Base-by-base conservation (phyloP, 169 alveolate genomes). In the Cryptosporidium tyzzeri region DNA sequence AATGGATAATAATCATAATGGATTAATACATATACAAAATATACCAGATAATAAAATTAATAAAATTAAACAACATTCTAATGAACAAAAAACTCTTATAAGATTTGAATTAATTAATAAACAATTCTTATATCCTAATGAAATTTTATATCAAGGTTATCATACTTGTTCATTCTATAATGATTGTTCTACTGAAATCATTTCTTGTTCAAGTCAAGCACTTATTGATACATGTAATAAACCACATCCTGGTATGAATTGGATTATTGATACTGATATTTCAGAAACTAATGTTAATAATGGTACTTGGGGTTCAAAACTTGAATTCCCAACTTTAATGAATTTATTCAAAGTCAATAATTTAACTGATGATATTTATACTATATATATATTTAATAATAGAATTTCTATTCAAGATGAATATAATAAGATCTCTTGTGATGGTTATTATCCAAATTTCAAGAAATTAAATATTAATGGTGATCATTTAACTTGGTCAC, bases 271-370 rank as follows among this genome's bases (percentile, higher is more conserved):
- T 21, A 58, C 62, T 16, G 70, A 73, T 7, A 73, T 73, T 26
- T 53, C 86, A 12, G 70, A 73, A 23, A 73, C 71, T 21, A 53
- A 73, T 31, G 86, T 73, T 3, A 73, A 73, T 41, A 73, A 73
- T 58, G 86, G 86, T 51, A 73, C 86, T 3, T 73, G 86, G 86
- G 71, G 71, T 14, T 26, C 71, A 5, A 7, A 29, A 23, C 23
- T 65, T 14, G 71, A 65, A 16, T 65, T 65, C 16, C 71, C 71
- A 8, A 35, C 71, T 33, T 29, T 65, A 7, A 5, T 65, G 0
- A 65, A 65, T 29, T 7, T 65, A 7, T 65, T 65, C 50, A 65
- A 65, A 39, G 50, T 65, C 0, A 65, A 65, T 14, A 65, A 65
- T 18, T 44, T 31, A 3, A 65, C 71, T 8, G 71, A 65, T n/a